Percentiles rank a stretch among this genome's conserved stretches.
phyloP scores from a whole-genome alignment of 1,139 yeast genomes.

The Tardiomyces depauwii region DNA sequence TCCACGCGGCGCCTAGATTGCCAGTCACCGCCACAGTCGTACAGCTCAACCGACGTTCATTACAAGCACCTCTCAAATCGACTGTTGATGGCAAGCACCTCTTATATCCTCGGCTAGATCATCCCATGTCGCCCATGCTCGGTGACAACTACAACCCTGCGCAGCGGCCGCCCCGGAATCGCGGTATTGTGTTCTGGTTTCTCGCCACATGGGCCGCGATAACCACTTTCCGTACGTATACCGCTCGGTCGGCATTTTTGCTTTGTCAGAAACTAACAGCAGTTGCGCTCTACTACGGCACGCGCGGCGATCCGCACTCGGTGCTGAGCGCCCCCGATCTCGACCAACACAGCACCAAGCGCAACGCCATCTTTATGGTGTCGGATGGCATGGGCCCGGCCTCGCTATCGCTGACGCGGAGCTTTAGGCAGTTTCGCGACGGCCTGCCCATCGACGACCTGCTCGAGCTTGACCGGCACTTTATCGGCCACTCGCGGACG shows the following conservation, averaged over 20 bases:
- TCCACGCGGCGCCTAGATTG: too few species aligned
- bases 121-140: not conserved
- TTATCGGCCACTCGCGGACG: slow-evolving; percentile 72
- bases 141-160: not conserved
- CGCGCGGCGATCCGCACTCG: not conserved
- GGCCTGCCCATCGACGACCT: slow-evolving; percentile 39
- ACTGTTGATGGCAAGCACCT: too few species aligned
- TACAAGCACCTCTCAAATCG: too few species aligned
- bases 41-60: too few species aligned
- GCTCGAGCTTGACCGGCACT: slow-evolving; percentile 49
- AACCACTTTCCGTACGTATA: not conserved
- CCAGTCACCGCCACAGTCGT: too few species aligned
- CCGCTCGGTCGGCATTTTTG: too few species aligned
- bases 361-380: slow-evolving; percentile 72
- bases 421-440: slow-evolving; percentile 50
- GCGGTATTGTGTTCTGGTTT: not conserved
- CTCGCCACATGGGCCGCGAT: slow-evolving; percentile 1
- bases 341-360: slow-evolving; percentile 17
- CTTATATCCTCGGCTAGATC: not conserved
- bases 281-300: not conserved
- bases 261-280: not conserved
- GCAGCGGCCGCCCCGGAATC: not conserved
- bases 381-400: slow-evolving; percentile 94
- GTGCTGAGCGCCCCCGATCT: not conserved
- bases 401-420: slow-evolving; percentile 61